Evolutionary conservation across 2,329 filamentous ascomycete species (phyloP).

Genomic region (Colletotrichum sp.): DNA sequence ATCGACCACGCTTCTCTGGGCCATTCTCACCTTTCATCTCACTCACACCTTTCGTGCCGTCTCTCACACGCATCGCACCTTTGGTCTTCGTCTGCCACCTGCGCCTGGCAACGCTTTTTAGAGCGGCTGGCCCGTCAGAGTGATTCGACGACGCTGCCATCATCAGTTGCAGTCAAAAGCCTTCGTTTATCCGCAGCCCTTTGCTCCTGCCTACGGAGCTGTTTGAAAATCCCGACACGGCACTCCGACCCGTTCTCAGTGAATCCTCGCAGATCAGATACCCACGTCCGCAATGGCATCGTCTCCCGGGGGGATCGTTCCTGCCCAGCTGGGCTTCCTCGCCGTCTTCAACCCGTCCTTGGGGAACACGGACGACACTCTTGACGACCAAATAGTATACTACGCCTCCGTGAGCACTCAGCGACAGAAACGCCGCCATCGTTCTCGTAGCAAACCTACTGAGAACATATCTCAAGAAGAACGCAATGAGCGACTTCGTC

Average conservation of each 20-base stretch:
- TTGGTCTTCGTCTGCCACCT: not conserved
- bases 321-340: constrained; percentile 87
- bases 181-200: not conserved
- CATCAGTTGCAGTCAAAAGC: not conserved
- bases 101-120: not conserved
- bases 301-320: constrained; percentile 51
- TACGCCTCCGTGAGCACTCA: constrained; percentile 71
- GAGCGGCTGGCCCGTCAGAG: not conserved
- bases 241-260: not conserved
- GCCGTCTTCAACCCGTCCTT: constrained; percentile 94
- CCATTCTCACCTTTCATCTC: not conserved
- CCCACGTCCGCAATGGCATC: constrained; percentile 10
- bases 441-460: constrained; percentile 46
- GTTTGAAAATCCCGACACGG: not conserved
- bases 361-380: constrained; percentile 60
- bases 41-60: not conserved
- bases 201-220: not conserved
- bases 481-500: constrained; percentile 84
- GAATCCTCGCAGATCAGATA: not conserved
- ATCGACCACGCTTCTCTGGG: not conserved
- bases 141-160: not conserved
- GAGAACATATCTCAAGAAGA: constrained; percentile 63
- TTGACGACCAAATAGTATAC: constrained; percentile 89
- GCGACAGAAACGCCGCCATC: constrained; percentile 42
- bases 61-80: not conserved